Conservation (phyloP, 2,329 filamentous ascomycete species). For the Penicillium sp. region DNA sequence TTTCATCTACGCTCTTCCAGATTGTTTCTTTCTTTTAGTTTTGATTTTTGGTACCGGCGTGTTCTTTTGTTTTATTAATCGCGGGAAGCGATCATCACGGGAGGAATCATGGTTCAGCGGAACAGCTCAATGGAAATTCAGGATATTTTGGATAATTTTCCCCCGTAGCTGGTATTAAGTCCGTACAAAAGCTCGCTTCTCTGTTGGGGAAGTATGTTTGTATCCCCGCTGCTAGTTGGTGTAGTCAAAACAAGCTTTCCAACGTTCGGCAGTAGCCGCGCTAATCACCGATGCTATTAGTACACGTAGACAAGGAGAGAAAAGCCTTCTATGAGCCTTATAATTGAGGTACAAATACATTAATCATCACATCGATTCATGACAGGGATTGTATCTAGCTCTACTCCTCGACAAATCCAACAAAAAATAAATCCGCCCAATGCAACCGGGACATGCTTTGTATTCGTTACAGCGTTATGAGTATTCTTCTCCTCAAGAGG, state of each 20-base stretch:
- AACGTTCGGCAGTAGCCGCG: background rate
- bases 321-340: background rate
- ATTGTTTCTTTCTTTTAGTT: background rate
- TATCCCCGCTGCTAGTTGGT: background rate
- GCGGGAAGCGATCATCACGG: background rate
- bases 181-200: background rate
- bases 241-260: constrained; percentile 3
- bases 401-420: background rate
- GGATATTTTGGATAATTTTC: background rate
- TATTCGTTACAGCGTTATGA: constrained; percentile 19
- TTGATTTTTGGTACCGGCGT: background rate
- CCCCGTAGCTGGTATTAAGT: background rate
- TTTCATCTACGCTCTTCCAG: background rate
- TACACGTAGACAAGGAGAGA: background rate
- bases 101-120: background rate
- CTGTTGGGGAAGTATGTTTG: background rate
- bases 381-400: background rate
- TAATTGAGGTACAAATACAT: background rate
- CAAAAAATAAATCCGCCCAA: constrained; percentile 9
- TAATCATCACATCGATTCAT: background rate
- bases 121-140: background rate
- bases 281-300: background rate
- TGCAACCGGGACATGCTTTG: constrained; percentile 12
- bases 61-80: background rate
- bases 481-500: background rate